These are phyloP conservation scores for Sabuloglossum arenarium DNA, from an alignment of 495 filamentous ascomycete genomes.

Conservation along the genomic window DNA sequence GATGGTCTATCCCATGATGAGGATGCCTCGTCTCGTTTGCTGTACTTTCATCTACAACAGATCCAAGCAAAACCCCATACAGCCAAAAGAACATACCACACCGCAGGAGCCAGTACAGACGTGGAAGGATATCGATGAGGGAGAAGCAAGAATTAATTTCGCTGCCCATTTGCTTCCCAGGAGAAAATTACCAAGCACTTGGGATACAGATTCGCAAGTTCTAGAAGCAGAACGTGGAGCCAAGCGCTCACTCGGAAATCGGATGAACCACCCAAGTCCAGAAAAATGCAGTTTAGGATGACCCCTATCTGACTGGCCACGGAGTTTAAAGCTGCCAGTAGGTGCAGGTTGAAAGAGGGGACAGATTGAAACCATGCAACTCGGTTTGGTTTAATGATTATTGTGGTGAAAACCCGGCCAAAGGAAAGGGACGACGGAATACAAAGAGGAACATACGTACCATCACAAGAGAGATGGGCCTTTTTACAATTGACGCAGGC, in stretches of 20 bases:
- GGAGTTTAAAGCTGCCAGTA: neutral
- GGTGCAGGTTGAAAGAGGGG: neutral
- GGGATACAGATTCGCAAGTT: neutral
- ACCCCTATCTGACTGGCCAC: neutral
- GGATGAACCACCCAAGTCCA: neutral
- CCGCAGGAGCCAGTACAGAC: neutral
- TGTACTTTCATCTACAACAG: neutral
- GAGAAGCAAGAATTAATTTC: neutral
- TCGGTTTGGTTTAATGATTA: neutral
- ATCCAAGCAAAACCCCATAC: neutral
- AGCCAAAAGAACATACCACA: neutral
- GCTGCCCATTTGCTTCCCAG: neutral
- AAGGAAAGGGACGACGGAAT: neutral
- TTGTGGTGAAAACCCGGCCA: neutral
- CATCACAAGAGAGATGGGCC: slow-evolving; percentile 71
- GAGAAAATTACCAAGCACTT: neutral
- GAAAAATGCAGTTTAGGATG: neutral
- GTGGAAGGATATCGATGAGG: neutral
- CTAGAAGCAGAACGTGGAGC: neutral
- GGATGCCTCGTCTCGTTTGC: neutral
- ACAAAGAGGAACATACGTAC: slow-evolving; percentile 16
- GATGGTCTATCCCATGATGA: neutral
- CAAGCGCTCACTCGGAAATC: neutral
- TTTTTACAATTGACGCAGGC: slow-evolving; percentile 96
- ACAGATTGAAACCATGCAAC: neutral